These are phyloP conservation scores for Calocera cornea DNA, from an alignment of 768 basidiomycete species.

Conservation along the genomic window DNA sequence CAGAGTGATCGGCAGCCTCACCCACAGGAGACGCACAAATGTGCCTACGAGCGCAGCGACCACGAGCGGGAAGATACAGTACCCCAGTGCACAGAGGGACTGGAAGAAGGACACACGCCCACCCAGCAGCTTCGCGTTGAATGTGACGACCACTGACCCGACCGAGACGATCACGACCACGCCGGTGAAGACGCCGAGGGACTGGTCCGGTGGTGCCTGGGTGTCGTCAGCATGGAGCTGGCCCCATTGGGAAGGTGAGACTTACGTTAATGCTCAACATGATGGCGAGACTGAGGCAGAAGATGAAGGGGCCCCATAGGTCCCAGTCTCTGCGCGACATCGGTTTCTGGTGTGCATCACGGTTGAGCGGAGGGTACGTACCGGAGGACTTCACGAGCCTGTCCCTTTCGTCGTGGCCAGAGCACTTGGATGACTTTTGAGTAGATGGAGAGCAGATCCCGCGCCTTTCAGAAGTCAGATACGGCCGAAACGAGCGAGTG, in stretches of 20 bases:
- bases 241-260: slow-evolving; percentile 5
- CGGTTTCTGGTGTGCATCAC: not conserved
- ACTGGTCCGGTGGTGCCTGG: slow-evolving; percentile 71
- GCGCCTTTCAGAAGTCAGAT: slow-evolving; percentile 39
- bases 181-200: slow-evolving; percentile 79
- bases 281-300: slow-evolving; percentile 65
- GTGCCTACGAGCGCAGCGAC: slow-evolving; percentile 78
- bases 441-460: slow-evolving; percentile 83
- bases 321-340: slow-evolving; percentile 74
- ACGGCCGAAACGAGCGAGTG: slow-evolving; percentile 7
- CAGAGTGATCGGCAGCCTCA: slow-evolving; percentile 74
- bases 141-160: slow-evolving; percentile 78
- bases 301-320: slow-evolving; percentile 86
- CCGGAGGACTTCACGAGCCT: slow-evolving; percentile 70
- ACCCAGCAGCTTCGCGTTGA: slow-evolving; percentile 70
- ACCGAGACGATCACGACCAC: slow-evolving; percentile 88
- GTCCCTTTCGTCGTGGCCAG: slow-evolving; percentile 59
- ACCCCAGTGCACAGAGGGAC: slow-evolving; percentile 84
- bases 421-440: slow-evolving; percentile 86
- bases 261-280: slow-evolving; percentile 75
- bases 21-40: slow-evolving; percentile 72
- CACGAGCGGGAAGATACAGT: slow-evolving; percentile 86
- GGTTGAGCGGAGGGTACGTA: slow-evolving; percentile 22
- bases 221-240: not conserved
- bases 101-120: slow-evolving; percentile 91